phyloP scores from a whole-genome alignment of 2,329 filamentous ascomycete genomes.

The Exophiala lecanii-corni region DNA sequence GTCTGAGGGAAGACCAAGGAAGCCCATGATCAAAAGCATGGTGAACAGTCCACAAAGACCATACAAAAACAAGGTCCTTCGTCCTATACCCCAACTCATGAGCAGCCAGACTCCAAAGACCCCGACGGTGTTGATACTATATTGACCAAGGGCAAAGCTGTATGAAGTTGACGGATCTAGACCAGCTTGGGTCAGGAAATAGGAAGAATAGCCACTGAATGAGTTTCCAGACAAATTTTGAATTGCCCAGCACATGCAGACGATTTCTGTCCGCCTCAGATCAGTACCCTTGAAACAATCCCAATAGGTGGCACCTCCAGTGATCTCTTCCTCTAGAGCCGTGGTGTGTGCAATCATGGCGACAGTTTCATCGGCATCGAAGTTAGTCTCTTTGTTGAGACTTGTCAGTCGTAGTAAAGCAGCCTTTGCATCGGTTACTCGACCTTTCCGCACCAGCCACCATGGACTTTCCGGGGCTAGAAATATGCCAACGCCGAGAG shows the following conservation, averaged over 20 bases:
- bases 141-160: slow-evolving; percentile 45
- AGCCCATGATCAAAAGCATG: slow-evolving; percentile 80
- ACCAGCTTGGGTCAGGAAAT: slow-evolving; percentile 45
- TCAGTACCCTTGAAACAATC: slow-evolving; percentile 85
- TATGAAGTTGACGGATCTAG: slow-evolving; percentile 32
- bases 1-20: slow-evolving; percentile 68
- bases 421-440: slow-evolving; percentile 43
- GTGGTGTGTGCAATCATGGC: slow-evolving; percentile 92
- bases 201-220: slow-evolving; percentile 60
- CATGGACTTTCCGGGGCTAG: slow-evolving; percentile 49
- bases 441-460: slow-evolving; percentile 47
- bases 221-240: slow-evolving; percentile 64
- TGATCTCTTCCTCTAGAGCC: slow-evolving; percentile 71
- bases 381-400: slow-evolving; percentile 55
- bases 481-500: slow-evolving; percentile 42
- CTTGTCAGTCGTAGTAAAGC: slow-evolving; percentile 43
- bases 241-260: slow-evolving; percentile 60
- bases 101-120: slow-evolving; percentile 48
- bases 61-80: slow-evolving; percentile 69
- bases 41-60: slow-evolving; percentile 67
- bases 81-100: slow-evolving; percentile 70
- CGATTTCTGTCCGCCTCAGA: slow-evolving; percentile 70
- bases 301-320: slow-evolving; percentile 65
- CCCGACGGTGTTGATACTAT: slow-evolving; percentile 42
- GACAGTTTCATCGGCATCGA: slow-evolving; percentile 76